Conservation (phyloP, 1,284 basidiomycete species). For the Kwoniella shivajii region DNA sequence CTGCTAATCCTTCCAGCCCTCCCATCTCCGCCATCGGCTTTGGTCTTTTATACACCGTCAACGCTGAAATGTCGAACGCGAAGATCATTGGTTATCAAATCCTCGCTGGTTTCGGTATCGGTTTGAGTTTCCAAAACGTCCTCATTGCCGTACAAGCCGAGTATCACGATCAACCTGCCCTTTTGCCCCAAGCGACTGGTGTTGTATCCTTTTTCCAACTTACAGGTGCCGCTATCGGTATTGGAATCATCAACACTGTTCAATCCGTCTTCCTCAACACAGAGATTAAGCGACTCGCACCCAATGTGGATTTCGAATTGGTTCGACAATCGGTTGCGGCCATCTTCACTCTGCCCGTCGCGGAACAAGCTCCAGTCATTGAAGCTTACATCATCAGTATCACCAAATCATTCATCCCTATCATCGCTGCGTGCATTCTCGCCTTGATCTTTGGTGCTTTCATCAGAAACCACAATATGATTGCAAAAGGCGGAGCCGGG, state of each 20-base stretch:
- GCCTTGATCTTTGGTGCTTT: slow-evolving; percentile 49
- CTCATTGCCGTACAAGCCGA: slow-evolving; percentile 57
- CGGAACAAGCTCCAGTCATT: slow-evolving; percentile 49
- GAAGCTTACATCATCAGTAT: slow-evolving; percentile 56
- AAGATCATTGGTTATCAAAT: slow-evolving; percentile 58
- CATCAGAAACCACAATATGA: slow-evolving; percentile 55
- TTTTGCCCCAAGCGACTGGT: slow-evolving; percentile 49
- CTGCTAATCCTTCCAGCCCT: slow-evolving; percentile 21
- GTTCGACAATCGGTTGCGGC: slow-evolving; percentile 42
- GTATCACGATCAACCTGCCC: slow-evolving; percentile 41
- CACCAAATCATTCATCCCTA: slow-evolving; percentile 54
- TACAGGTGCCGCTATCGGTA: slow-evolving; percentile 54
- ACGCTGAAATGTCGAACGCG: slow-evolving; percentile 42
- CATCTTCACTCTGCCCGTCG: slow-evolving; percentile 38
- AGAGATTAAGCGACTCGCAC: slow-evolving; percentile 33
- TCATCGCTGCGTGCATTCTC: slow-evolving; percentile 52
- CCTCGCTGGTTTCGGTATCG: slow-evolving; percentile 53
- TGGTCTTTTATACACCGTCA: slow-evolving; percentile 57
- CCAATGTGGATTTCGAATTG: slow-evolving; percentile 44
- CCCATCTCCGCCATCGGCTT: slow-evolving; percentile 54
- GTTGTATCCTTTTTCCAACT: slow-evolving; percentile 55
- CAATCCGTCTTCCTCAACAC: slow-evolving; percentile 44
- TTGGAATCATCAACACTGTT: slow-evolving; percentile 54
- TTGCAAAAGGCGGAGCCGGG: slow-evolving; percentile 36
- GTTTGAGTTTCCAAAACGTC: slow-evolving; percentile 49